phyloP scores from a whole-genome alignment of 2,329 filamentous ascomycete genomes.

The Trichoderma sp. region DNA sequence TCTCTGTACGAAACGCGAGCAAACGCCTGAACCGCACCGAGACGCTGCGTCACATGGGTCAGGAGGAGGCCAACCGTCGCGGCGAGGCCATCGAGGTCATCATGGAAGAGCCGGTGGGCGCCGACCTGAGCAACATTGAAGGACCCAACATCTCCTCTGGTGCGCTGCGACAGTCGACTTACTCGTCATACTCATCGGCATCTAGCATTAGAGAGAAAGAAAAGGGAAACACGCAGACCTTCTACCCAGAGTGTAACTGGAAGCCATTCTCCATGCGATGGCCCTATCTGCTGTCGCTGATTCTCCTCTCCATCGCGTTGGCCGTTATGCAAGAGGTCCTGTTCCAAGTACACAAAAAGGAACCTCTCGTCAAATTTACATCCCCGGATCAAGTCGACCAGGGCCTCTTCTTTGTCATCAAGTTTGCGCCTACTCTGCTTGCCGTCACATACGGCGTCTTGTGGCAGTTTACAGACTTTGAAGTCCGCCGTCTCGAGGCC shows the following conservation, averaged over 20 bases:
- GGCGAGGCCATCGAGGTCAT: constrained; percentile 64
- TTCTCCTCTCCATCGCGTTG: constrained; percentile 58
- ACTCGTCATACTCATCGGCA: constrained; percentile 33
- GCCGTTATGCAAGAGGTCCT: constrained; percentile 59
- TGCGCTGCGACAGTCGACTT: constrained; percentile 45
- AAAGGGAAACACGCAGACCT: constrained; percentile 50
- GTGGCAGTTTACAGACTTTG: constrained; percentile 69
- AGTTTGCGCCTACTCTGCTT: constrained; percentile 65
- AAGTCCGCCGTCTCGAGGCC: constrained; percentile 68
- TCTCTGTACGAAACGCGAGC: constrained; percentile 44
- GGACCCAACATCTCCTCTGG: constrained; percentile 45
- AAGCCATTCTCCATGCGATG: constrained; percentile 67
- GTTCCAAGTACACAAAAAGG: constrained; percentile 52
- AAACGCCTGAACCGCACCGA: constrained; percentile 40
- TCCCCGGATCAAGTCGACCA: constrained; percentile 55
- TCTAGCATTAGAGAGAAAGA: neutral
- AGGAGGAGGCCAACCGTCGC: constrained; percentile 62
- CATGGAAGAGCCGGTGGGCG: constrained; percentile 46
- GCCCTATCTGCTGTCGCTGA: constrained; percentile 60
- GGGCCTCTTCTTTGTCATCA: constrained; percentile 62
- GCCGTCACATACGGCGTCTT: constrained; percentile 66
- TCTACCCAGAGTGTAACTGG: constrained; percentile 68
- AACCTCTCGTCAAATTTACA: constrained; percentile 54
- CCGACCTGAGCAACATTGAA: constrained; percentile 58
- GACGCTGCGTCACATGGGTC: constrained; percentile 55